Evolutionary conservation across 768 basidiomycete genomes (phyloP).

Genomic region (Cubamyces lactineus): DNA sequence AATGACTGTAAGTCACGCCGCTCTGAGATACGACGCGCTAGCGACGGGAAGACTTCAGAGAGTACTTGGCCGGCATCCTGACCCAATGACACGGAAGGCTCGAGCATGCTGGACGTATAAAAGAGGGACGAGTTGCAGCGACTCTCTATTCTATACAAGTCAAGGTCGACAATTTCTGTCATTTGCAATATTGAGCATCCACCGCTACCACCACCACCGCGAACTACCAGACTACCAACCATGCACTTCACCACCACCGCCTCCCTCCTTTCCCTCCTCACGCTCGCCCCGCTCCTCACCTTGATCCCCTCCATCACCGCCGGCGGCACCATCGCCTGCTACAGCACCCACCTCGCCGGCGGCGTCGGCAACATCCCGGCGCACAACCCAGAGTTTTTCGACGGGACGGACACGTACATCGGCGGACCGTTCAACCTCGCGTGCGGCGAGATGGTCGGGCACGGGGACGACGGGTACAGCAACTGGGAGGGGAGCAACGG

Average conservation of each 20-base stretch:
- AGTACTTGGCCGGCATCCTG: too few species aligned
- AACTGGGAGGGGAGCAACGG: constrained; percentile 7
- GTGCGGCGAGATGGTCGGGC: constrained; percentile 11
- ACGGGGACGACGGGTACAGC: background rate
- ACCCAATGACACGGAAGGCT: too few species aligned
- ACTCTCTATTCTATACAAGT: too few species aligned
- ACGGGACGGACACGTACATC: constrained; percentile 8
- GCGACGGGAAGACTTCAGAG: too few species aligned
- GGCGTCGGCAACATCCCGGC: constrained; percentile 8
- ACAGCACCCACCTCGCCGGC: background rate
- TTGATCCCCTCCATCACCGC: constrained; percentile 39
- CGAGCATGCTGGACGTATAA: too few species aligned
- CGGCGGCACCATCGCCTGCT: constrained; percentile 68
- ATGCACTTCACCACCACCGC: constrained; percentile 33
- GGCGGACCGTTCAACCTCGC: background rate
- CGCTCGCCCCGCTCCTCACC: constrained; percentile 66
- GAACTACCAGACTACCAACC: too few species aligned
- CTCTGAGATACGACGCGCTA: too few species aligned
- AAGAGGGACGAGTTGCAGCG: too few species aligned
- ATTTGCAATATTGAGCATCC: too few species aligned
- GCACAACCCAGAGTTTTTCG: constrained; percentile 48
- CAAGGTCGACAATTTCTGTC: too few species aligned
- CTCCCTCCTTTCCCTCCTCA: constrained; percentile 91
- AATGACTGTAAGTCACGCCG: too few species aligned
- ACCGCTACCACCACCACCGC: too few species aligned